These are phyloP conservation scores for Starmerella floris DNA, from an alignment of 805 yeast genomes.

Conservation along the genomic window DNA sequence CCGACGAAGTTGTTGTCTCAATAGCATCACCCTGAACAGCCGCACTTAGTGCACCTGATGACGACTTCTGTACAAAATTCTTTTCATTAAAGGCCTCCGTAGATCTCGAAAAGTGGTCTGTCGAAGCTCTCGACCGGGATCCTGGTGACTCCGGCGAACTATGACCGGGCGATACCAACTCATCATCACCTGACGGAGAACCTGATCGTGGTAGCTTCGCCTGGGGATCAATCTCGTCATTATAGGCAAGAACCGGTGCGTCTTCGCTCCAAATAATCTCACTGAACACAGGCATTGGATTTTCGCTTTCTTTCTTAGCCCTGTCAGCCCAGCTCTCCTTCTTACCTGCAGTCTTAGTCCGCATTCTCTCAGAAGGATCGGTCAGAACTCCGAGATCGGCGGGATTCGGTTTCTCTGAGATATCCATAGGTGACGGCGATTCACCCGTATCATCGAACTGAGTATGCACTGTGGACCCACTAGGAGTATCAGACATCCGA, in stretches of 20 bases:
- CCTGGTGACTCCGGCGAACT: too few species aligned
- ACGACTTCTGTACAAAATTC: too few species aligned
- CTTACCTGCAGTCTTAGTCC: not conserved
- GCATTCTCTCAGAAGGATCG: not conserved
- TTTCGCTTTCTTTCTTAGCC: not conserved
- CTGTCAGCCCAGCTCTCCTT: not conserved
- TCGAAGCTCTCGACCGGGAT: too few species aligned
- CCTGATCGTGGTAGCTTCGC: too few species aligned
- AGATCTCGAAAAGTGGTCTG: too few species aligned
- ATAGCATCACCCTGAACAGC: too few species aligned
- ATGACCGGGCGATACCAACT: too few species aligned
- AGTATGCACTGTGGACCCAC: constrained; percentile 9
- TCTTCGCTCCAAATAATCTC: constrained; percentile 21
- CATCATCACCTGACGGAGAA: too few species aligned
- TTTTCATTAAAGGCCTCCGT: too few species aligned
- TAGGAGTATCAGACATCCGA: constrained; percentile 6
- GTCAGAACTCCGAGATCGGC: too few species aligned
- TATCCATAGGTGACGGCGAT: not conserved
- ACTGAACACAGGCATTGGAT: constrained; percentile 15
- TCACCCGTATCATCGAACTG: constrained; percentile 5
- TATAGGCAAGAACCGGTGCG: not conserved
- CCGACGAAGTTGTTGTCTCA: not conserved
- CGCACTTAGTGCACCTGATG: too few species aligned
- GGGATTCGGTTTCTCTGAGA: not conserved
- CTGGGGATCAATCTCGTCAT: constrained; percentile 3